Evolutionary conservation across 805 yeast species (phyloP).

Genomic region (Saccharomyces kudriavzevii): DNA sequence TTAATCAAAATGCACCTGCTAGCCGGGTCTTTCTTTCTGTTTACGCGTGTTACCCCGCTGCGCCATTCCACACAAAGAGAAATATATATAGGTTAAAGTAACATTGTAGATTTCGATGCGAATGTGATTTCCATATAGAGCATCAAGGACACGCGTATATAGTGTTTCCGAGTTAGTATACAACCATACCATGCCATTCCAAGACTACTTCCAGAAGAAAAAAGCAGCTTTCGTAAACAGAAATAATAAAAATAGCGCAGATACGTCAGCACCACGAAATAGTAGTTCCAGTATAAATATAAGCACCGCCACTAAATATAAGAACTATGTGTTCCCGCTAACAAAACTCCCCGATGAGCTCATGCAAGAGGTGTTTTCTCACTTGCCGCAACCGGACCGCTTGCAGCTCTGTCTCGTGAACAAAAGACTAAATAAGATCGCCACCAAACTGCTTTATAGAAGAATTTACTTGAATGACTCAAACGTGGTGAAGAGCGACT

Average conservation of each 20-base stretch:
- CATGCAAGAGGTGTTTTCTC: slow-evolving; percentile 26
- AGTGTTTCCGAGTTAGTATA: background rate
- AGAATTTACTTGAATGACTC: slow-evolving; percentile 36
- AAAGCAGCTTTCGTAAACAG: background rate
- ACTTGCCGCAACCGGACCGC: slow-evolving; percentile 33
- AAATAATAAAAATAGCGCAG: background rate
- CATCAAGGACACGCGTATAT: background rate
- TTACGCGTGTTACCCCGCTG: background rate
- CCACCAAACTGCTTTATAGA: slow-evolving; percentile 30
- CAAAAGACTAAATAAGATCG: slow-evolving; percentile 25
- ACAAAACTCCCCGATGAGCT: slow-evolving; percentile 23
- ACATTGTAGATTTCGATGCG: background rate
- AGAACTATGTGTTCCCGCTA: slow-evolving; percentile 10
- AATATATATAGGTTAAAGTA: background rate
- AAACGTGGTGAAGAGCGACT: slow-evolving; percentile 31
- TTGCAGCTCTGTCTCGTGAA: slow-evolving; percentile 22
- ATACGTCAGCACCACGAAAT: background rate
- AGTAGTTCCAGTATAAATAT: background rate
- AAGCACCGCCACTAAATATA: background rate
- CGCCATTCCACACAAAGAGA: background rate
- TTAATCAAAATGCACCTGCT: background rate
- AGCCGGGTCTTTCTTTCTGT: background rate
- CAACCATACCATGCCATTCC: background rate
- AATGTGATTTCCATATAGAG: background rate
- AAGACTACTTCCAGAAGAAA: background rate